Base-by-base conservation (phyloP, 306 rosid genomes). In the Acmispon strigosus region DNA sequence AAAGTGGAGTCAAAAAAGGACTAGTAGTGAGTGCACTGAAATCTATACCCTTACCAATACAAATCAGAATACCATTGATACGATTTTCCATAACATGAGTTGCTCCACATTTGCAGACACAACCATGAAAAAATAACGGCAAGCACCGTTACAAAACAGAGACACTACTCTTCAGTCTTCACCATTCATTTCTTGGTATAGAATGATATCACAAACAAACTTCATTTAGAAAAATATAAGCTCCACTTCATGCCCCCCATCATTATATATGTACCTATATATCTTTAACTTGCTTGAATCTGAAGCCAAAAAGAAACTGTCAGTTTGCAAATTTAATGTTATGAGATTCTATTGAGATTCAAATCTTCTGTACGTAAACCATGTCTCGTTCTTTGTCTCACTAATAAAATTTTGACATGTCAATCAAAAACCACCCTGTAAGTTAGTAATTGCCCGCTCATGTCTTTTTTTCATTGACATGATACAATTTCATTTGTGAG, bases 61-160 rank as follows among this genome's bases (percentile, higher is more conserved):
- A 80, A 18, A 75, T 65, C 36, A 71, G 52, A 78, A 81, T 71
- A 67, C 73, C 76, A 42, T 82, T 51, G 17, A 32, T 16, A 76
- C 59, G 62, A 67, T 78, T 84, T 76, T 67, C 75, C 57, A 63
- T 78, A 87, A 83, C 97, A 89, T 86, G 94, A 70, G 54, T 84
- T 92, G 90, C 69, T 58, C 74, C 61, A 61, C 83, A 54, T 79
- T 32, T 7, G 76, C 70, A 85, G 84, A 74, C 65, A 81, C 87
- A 92, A 81, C 82, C 97, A 87, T 89, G 94, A 86, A 91, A 92
- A 87, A 91, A 86, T 74, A 54, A 55, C 77, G 79, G 71, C 54
- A 69, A 76, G 48, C 60, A 56, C 73, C 65, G 83, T 82, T 74
- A 62, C 51, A 75, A 84, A 86, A 81, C 72, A 70, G 52, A 75